Percentiles rank a stretch among this genome's conserved stretches.
phyloP scores from a whole-genome alignment of 2,329 filamentous ascomycete genomes.

The Thelonectria olida region DNA sequence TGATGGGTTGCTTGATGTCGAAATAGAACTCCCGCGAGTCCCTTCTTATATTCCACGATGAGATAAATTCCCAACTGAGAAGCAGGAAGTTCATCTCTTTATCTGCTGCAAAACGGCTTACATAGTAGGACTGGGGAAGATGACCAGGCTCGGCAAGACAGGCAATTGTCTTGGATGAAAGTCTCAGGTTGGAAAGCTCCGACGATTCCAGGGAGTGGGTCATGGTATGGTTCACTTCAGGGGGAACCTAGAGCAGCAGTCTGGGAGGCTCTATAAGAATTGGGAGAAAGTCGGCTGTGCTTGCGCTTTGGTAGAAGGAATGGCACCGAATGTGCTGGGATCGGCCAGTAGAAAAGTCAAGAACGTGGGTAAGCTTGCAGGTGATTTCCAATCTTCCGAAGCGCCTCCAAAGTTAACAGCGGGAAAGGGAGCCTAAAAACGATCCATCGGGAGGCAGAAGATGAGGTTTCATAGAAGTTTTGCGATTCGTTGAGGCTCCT shows the following conservation, averaged over 20 bases:
- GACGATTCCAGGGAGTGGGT: background rate
- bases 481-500: background rate
- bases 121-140: constrained; percentile 22
- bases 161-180: constrained; percentile 11
- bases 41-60: fast-evolving
- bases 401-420: constrained; percentile 12
- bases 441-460: constrained; percentile 4
- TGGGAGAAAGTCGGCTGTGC: background rate
- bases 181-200: constrained; percentile 10
- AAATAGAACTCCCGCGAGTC: constrained; percentile 17
- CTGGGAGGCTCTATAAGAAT: background rate
- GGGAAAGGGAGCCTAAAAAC: background rate
- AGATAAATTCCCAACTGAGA: fast-evolving
- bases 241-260: constrained; percentile 5
- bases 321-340: background rate
- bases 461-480: constrained; percentile 1
- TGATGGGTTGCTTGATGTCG: no score
- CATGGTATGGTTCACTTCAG: background rate
- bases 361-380: background rate
- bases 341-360: constrained; percentile 12
- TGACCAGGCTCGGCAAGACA: background rate
- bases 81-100: constrained; percentile 19
- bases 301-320: no score
- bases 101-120: constrained; percentile 9
- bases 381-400: background rate